These are phyloP conservation scores for Cytidiella melzeri DNA, from an alignment of 768 basidiomycete species.

Conservation along the genomic window DNA sequence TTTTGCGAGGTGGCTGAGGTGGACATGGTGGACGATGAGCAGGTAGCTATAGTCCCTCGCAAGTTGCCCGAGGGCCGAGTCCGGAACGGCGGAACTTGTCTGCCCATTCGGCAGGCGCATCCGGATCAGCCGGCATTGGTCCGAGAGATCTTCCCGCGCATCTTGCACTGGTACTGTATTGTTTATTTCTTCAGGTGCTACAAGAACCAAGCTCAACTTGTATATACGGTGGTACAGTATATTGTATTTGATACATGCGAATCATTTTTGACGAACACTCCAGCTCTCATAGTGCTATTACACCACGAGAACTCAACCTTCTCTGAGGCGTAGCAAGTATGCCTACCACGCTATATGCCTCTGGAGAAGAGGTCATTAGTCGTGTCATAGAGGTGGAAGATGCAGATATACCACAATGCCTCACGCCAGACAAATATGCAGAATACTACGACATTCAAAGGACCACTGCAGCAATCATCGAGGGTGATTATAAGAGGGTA, in stretches of 20 bases:
- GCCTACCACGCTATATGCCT: constrained; percentile 39
- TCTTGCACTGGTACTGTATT: too few relatives aligned
- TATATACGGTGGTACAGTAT: too few relatives aligned
- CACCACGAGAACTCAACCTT: too few relatives aligned
- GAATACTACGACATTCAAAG: constrained; percentile 71
- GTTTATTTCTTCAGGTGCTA: too few relatives aligned
- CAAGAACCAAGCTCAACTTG: too few relatives aligned
- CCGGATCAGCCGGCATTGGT: not conserved
- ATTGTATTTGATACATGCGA: too few relatives aligned
- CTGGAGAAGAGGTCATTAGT: constrained; percentile 59
- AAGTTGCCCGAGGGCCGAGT: not conserved
- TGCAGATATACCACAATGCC: constrained; percentile 22
- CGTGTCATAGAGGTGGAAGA: constrained; percentile 44
- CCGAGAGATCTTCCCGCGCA: too few relatives aligned
- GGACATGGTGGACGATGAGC: constrained; percentile 9
- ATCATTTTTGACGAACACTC: too few relatives aligned
- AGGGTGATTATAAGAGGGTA: constrained; percentile 67
- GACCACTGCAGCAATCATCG: constrained; percentile 54
- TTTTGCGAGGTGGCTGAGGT: constrained; percentile 20
- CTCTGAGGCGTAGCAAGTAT: too few relatives aligned
- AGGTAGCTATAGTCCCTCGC: not conserved
- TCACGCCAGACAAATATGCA: constrained; percentile 39
- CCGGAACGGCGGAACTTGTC: constrained; percentile 1
- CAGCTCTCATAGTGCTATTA: too few relatives aligned
- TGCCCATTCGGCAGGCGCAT: constrained; percentile 1